Percentiles rank a stretch among this genome's conserved stretches.
These are phyloP conservation scores for Blastocystis sp. DNA, from an alignment of 352 stramenopile genomes.

Conservation along the genomic window DNA sequence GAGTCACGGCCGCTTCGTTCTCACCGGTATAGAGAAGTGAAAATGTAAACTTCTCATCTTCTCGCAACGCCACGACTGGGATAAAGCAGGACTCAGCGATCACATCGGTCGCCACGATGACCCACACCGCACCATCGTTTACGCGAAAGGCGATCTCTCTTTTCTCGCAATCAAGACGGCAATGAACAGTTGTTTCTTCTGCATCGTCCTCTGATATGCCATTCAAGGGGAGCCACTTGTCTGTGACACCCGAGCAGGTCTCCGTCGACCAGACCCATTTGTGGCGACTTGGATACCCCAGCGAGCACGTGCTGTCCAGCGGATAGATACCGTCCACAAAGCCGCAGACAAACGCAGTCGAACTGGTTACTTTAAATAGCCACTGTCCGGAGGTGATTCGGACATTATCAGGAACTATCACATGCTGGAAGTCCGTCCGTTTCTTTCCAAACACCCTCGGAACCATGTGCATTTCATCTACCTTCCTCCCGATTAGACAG, in stretches of 20 bases:
- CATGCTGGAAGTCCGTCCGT: too few relatives aligned
- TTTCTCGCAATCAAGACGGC: neutral
- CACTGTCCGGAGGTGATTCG: neutral
- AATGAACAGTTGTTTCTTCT: neutral
- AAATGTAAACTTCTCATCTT: too few relatives aligned
- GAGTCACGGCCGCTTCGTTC: too few relatives aligned
- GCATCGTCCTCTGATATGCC: neutral
- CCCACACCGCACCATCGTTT: neutral
- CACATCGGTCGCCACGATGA: neutral
- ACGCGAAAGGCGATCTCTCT: neutral
- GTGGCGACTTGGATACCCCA: neutral
- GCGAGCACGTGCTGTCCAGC: neutral
- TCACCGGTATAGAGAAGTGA: too few relatives aligned
- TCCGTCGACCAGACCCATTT: neutral
- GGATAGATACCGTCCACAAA: neutral
- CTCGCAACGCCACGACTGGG: neutral
- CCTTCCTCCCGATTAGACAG: too few relatives aligned
- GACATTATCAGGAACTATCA: neutral
- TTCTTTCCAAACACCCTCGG: too few relatives aligned
- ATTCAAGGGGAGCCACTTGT: neutral
- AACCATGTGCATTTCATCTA: too few relatives aligned
- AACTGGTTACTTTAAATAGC: neutral
- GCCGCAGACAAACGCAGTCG: neutral
- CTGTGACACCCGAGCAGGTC: neutral
- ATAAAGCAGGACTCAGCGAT: neutral